Percentiles rank a stretch among this genome's conserved stretches.
Evolutionary conservation across 2,329 filamentous ascomycete genomes (phyloP).

Genomic region (Aspergillus phoenicis): DNA sequence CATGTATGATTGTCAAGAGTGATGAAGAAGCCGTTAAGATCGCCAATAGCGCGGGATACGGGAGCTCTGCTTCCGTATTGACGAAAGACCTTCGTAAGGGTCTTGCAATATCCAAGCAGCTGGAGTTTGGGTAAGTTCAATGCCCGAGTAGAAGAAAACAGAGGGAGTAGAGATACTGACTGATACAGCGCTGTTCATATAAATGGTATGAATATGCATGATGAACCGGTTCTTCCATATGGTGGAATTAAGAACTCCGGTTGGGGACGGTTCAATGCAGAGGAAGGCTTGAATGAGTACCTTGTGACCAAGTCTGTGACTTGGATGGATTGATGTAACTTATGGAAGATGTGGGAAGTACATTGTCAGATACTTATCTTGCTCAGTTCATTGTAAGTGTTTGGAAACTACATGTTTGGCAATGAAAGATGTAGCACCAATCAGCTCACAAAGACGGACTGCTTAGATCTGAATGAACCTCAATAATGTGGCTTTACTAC

Average conservation of each 20-base stretch:
- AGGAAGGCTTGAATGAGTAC: conserved; percentile 61
- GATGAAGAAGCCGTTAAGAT: conserved; percentile 68
- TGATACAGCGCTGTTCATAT: conserved; percentile 58
- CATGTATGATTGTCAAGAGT: conserved; percentile 61
- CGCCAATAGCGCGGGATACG: conserved; percentile 79
- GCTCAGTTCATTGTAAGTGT: too few relatives aligned
- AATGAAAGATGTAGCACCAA: too few relatives aligned
- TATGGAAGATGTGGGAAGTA: too few relatives aligned
- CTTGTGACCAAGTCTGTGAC: conserved; percentile 65
- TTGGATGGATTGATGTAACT: conserved; percentile 46
- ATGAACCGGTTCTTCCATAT: conserved; percentile 63
- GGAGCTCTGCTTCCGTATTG: conserved; percentile 70
- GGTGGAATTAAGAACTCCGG: conserved; percentile 65
- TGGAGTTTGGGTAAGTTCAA: conserved; percentile 61
- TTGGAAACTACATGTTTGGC: too few relatives aligned
- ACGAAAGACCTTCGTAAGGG: conserved; percentile 65
- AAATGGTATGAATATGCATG: conserved; percentile 66
- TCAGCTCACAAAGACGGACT: too few relatives aligned
- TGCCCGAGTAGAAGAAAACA: conserved; percentile 9
- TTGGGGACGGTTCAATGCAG: conserved; percentile 60
- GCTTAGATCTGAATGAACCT: too few relatives aligned
- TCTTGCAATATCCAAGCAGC: conserved; percentile 59
- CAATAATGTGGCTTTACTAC: too few relatives aligned
- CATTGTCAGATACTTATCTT: too few relatives aligned
- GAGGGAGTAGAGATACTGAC: not conserved